A percentile compares a stretch with the other conserved stretches of the same genome.
Conservation (phyloP, 2,329 filamentous ascomycete genomes). For the Aspergillus chevalieri region DNA sequence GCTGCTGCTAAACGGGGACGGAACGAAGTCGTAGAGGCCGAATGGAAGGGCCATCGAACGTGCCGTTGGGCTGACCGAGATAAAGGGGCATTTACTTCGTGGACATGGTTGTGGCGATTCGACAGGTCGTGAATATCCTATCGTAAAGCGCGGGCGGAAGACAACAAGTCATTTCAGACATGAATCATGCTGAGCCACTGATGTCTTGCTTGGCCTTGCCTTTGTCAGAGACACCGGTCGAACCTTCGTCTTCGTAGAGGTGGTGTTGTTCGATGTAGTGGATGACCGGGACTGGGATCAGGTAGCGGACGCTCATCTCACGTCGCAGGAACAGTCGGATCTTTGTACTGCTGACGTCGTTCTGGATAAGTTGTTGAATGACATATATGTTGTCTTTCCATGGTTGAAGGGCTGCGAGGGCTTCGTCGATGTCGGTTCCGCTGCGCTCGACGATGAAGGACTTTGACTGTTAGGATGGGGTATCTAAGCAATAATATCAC, state of each 20-base stretch:
- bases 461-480: conserved; percentile 11
- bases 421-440: conserved; percentile 83
- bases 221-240: conserved; percentile 23
- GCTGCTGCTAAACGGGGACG: too few relatives aligned
- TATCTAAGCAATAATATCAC: not conserved
- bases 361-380: conserved; percentile 80
- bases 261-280: conserved; percentile 64
- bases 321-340: conserved; percentile 73
- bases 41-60: too few relatives aligned
- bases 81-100: too few relatives aligned
- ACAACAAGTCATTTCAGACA: not conserved
- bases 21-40: too few relatives aligned
- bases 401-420: conserved; percentile 69
- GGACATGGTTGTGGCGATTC: too few relatives aligned
- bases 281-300: conserved; percentile 68
- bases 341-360: conserved; percentile 75
- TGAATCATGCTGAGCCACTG: not conserved
- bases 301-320: conserved; percentile 75
- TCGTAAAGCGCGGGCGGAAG: not conserved
- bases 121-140: not conserved
- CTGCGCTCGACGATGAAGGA: conserved; percentile 82
- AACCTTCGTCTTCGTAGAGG: conserved; percentile 54
- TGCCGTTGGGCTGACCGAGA: too few relatives aligned
- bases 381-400: conserved; percentile 85
- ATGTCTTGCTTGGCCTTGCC: conserved; percentile 19